Evolutionary conservation across 73 alveolate genomes (phyloP), one percentile per base, ranked within the genome.

Genomic region (Paramecium biaurelia): DNA sequence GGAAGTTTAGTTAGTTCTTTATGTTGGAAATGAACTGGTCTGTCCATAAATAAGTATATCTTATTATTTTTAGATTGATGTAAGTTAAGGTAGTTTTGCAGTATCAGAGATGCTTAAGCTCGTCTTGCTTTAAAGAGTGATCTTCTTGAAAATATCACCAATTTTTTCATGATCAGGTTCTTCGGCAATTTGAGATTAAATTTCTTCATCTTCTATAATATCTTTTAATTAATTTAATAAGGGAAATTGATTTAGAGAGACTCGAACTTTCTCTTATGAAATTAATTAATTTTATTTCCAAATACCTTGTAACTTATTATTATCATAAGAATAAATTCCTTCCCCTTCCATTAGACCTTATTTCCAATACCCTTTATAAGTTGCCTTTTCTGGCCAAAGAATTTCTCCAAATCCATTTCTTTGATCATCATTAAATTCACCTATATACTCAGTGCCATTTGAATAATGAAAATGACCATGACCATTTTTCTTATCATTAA

Each of bases 321-420:
- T 18, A 23, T 79, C 34, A 43, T 43, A 18, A 38, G 32, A 1
- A 79, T 79, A 79, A 43, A 79, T 79, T 10, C 90, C 90, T 47
- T 89, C 95, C 47, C 95, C 84, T n/a, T 49, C 95, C 95, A 92
- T 92, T 76, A 35, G 57, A n/a, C 58, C 59, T 11, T 45, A 35
- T 43, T 53, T 42, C 95, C 95, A 92, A 56, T 92, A 34, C 11
- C 95, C 95, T 56, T 58, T 79, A 70, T 84, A 94, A 49, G 82
- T 42, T 84, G 86, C 85, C 14, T 85, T 93, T 56, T 94, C 95
- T 21, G 76, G 56, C 94, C 97, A 95, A 35, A 84, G 28, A 85
- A 92, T 84, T 82, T 85, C 85, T 24, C 95, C 95, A 58, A 43
- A 92, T 15, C 95, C 95, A 11, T 92, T 37, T 35, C 95, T 76